These are phyloP conservation scores for Arabidopsis lyrata DNA, from an alignment of 441 rosid genomes.

Conservation along the genomic window DNA sequence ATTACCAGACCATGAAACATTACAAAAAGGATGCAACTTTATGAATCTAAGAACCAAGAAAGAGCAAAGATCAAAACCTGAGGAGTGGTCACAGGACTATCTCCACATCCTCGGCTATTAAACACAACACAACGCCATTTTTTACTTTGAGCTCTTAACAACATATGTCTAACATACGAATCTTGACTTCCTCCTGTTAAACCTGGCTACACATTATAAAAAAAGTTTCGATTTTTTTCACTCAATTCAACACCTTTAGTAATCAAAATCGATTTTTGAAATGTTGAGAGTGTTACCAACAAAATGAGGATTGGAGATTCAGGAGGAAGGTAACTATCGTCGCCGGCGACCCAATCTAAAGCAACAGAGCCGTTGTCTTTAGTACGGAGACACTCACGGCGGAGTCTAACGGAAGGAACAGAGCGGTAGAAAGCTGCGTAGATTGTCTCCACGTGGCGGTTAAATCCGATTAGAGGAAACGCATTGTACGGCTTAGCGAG, in stretches of 20 bases:
- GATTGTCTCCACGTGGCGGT: constrained; percentile 86
- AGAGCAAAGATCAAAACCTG: constrained; percentile 55
- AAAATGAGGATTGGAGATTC: constrained; percentile 77
- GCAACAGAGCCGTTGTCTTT: constrained; percentile 71
- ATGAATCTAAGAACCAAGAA: background rate
- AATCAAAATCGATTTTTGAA: background rate
- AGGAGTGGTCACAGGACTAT: constrained; percentile 86
- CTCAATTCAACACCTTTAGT: background rate
- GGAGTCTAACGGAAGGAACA: constrained; percentile 58
- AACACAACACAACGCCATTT: constrained; percentile 93
- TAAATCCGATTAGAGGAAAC: constrained; percentile 64
- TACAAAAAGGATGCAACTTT: background rate
- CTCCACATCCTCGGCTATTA: constrained; percentile 87
- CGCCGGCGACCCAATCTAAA: constrained; percentile 89
- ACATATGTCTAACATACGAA: constrained; percentile 80
- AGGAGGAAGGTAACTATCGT: constrained; percentile 50
- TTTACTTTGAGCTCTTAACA: constrained; percentile 62
- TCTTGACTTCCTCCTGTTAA: constrained; percentile 87
- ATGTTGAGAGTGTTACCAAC: constrained; percentile 51
- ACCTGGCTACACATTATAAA: constrained; percentile 66
- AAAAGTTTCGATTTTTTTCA: background rate
- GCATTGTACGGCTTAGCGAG: constrained; percentile 58
- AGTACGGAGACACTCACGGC: constrained; percentile 77
- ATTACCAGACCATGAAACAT: background rate
- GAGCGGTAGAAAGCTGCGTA: constrained; percentile 77